These are phyloP conservation scores for Oxalis stricta DNA, from an alignment of 441 rosid species.

Conservation along the genomic window DNA sequence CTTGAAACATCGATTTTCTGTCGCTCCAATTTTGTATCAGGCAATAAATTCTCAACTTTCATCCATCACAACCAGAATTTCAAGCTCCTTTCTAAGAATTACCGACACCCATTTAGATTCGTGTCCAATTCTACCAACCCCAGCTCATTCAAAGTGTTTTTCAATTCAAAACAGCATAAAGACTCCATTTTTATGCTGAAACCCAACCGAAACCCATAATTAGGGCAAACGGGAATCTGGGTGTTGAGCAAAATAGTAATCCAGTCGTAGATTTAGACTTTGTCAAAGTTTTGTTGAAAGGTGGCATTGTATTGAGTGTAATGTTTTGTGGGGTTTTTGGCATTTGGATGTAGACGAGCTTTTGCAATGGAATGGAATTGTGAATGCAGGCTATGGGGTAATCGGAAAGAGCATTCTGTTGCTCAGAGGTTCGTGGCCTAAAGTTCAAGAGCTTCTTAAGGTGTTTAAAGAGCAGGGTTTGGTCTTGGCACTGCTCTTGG, in stretches of 20 bases:
- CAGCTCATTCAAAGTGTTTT: slow-evolving; percentile 12
- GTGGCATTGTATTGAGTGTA: slow-evolving; percentile 50
- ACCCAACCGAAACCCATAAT: slow-evolving; percentile 16
- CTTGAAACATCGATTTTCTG: slow-evolving; percentile 38
- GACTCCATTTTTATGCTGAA: slow-evolving; percentile 17
- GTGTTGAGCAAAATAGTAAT: slow-evolving; percentile 10
- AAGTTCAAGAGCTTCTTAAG: slow-evolving; percentile 53
- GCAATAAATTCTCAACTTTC: slow-evolving; percentile 20
- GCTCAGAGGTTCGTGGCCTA: slow-evolving; percentile 70
- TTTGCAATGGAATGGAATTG: slow-evolving; percentile 59
- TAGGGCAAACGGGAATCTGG: slow-evolving; percentile 20
- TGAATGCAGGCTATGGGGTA: slow-evolving; percentile 73
- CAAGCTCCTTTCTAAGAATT: slow-evolving; percentile 14
- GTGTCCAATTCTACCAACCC: slow-evolving; percentile 10
- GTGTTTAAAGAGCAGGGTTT: slow-evolving; percentile 89
- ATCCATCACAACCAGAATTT: slow-evolving; percentile 23
- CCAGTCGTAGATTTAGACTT: slow-evolving; percentile 18
- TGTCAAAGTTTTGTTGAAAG: slow-evolving; percentile 29
- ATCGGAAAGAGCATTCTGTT: slow-evolving; percentile 49
- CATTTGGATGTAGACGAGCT: slow-evolving; percentile 46
- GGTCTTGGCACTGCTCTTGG: slow-evolving; percentile 59
- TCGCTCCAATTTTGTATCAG: slow-evolving; percentile 24
- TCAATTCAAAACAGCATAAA: slow-evolving; percentile 12
- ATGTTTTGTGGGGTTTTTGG: slow-evolving; percentile 49
- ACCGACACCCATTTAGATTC: slow-evolving; percentile 16